Conservation (phyloP, 805 yeast genomes). For the Starmerella vaccinii region DNA sequence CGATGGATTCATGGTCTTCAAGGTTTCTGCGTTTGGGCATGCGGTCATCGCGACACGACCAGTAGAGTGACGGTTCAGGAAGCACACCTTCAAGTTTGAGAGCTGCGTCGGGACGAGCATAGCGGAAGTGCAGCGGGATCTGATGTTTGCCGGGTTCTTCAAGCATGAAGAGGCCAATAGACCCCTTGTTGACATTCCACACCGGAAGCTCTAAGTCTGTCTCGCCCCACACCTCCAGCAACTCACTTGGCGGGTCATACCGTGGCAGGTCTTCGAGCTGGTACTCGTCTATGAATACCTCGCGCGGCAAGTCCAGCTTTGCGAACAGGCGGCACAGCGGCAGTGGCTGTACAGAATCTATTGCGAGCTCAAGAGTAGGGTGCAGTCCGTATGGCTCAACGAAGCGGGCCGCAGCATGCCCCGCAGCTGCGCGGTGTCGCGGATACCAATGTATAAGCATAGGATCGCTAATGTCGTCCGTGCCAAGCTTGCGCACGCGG, state of each 20-base stretch:
- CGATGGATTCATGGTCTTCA: slow-evolving; percentile 27
- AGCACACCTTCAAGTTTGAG: slow-evolving; percentile 23
- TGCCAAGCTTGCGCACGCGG: slow-evolving; percentile 14
- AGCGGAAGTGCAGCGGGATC: slow-evolving; percentile 44
- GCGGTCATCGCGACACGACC: slow-evolving; percentile 39
- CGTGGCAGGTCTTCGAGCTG: slow-evolving; percentile 36
- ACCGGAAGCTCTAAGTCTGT: slow-evolving; percentile 49
- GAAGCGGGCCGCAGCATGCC: slow-evolving; percentile 1
- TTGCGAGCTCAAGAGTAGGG: slow-evolving; percentile 17
- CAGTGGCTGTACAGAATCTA: slow-evolving; percentile 13
- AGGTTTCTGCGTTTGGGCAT: slow-evolving; percentile 16
- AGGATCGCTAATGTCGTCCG: slow-evolving; percentile 13
- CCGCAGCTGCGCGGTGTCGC: slow-evolving; percentile 4
- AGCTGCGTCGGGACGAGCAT: slow-evolving; percentile 34
- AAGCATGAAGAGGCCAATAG: slow-evolving; percentile 35
- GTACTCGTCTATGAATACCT: slow-evolving; percentile 45
- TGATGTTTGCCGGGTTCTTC: slow-evolving; percentile 27
- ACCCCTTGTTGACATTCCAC: slow-evolving; percentile 39
- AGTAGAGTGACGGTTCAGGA: slow-evolving; percentile 39
- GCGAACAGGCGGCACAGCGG: slow-evolving; percentile 38
- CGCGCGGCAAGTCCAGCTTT: slow-evolving; percentile 37
- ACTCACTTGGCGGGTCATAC: slow-evolving; percentile 24
- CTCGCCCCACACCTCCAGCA: slow-evolving; percentile 43
- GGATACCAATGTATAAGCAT: slow-evolving; percentile 22
- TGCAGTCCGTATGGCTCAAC: slow-evolving; percentile 25